phyloP scores from a whole-genome alignment of 805 yeast species.

The Teunomyces barrocoloradensis region DNA sequence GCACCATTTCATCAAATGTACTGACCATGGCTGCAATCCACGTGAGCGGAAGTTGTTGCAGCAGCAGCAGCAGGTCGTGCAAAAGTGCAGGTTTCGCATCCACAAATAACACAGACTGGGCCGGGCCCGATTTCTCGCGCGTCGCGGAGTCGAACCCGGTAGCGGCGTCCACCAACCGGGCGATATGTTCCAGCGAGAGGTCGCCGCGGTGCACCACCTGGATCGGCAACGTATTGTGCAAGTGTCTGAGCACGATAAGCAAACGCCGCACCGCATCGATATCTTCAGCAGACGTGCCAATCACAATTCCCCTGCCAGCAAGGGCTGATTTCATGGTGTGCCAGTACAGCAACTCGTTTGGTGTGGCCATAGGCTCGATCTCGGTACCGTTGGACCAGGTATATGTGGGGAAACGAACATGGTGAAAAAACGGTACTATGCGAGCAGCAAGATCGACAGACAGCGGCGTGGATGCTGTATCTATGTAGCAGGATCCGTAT shows the following conservation, averaged over 20 bases:
- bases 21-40: conserved; percentile 9
- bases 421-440: conserved; percentile 1
- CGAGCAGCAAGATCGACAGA: neutral
- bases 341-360: neutral
- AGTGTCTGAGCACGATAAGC: conserved; percentile 6
- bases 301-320: conserved; percentile 10
- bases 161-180: conserved; percentile 7
- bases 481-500: neutral
- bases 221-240: conserved; percentile 10
- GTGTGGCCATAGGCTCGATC: neutral
- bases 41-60: neutral
- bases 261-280: conserved; percentile 1
- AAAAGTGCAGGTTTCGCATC: neutral
- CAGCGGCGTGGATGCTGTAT: neutral
- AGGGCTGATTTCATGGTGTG: neutral
- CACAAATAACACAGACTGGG: neutral
- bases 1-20: conserved; percentile 10
- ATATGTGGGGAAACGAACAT: conserved; percentile 1
- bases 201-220: conserved; percentile 9
- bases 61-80: neutral
- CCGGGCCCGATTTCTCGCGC: neutral
- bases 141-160: neutral
- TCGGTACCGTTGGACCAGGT: neutral
- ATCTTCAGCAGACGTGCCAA: conserved; percentile 5
- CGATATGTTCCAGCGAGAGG: neutral